Evolutionary conservation across 2,329 filamentous ascomycete genomes (phyloP).

Genomic region (Botrytis cinerea): DNA sequence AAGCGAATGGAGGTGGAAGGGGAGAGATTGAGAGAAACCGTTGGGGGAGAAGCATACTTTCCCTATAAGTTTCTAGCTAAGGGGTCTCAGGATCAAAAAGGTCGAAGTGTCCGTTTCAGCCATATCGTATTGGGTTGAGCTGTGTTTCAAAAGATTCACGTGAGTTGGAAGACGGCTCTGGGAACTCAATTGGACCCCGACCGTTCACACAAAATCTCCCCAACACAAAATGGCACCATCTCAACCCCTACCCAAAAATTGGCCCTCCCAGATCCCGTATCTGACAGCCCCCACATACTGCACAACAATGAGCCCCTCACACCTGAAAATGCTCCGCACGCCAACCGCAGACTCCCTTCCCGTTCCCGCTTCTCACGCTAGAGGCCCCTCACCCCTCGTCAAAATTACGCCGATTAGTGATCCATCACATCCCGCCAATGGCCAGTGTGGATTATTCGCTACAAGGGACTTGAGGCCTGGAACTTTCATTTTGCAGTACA

Average conservation of each 20-base stretch:
- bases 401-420: conserved; percentile 56
- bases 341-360: conserved; percentile 36
- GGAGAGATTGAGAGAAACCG: not conserved
- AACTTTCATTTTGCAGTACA: conserved; percentile 60
- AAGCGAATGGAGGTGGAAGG: not conserved
- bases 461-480: conserved; percentile 54
- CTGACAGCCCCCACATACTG: conserved; percentile 53
- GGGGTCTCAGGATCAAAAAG: not conserved
- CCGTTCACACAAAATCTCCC: not conserved
- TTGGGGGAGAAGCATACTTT: not conserved
- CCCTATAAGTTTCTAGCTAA: not conserved
- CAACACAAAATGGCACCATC: conserved; percentile 13
- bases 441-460: conserved; percentile 63
- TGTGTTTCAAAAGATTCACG: not conserved
- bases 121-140: not conserved
- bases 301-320: conserved; percentile 40
- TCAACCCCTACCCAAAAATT: conserved; percentile 53
- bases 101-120: not conserved
- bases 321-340: conserved; percentile 32
- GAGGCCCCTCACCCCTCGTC: conserved; percentile 52
- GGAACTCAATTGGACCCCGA: not conserved
- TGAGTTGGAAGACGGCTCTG: not conserved
- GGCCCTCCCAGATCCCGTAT: conserved; percentile 57
- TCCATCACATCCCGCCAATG: conserved; percentile 56
- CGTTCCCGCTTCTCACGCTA: conserved; percentile 44